A percentile compares a stretch with the other conserved stretches of the same genome.
phyloP scores from a whole-genome alignment of 2,329 filamentous ascomycete genomes.

The Penicillium palitans region DNA sequence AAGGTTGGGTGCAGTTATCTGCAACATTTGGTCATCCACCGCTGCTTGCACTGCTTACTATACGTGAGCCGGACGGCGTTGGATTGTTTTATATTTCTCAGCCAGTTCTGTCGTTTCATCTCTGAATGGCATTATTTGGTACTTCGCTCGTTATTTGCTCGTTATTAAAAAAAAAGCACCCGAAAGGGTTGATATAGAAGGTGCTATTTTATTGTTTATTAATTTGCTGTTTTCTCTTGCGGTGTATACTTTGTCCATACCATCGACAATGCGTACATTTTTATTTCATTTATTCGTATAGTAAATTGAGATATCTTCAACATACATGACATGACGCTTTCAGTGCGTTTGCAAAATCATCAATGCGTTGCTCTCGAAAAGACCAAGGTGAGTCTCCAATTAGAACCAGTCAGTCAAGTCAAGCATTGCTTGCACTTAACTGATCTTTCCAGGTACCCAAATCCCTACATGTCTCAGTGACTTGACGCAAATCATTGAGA shows the following conservation, averaged over 20 bases:
- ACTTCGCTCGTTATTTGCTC: conserved; percentile 22
- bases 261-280: neutral
- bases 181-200: conserved; percentile 13
- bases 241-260: neutral
- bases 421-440: conserved; percentile 15
- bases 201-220: conserved; percentile 1
- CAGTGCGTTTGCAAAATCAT: neutral
- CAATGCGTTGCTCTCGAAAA: neutral
- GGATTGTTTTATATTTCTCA: conserved; percentile 16
- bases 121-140: conserved; percentile 14
- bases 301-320: neutral
- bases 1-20: conserved; percentile 32
- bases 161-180: conserved; percentile 17
- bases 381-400: neutral
- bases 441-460: conserved; percentile 45
- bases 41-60: conserved; percentile 14
- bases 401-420: neutral
- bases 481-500: conserved; percentile 35
- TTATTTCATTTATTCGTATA: conserved; percentile 2
- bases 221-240: neutral
- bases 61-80: conserved; percentile 13
- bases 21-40: conserved; percentile 20
- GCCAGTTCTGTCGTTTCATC: conserved; percentile 16
- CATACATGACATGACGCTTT: neutral
- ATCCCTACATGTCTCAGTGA: conserved; percentile 43